Evolutionary conservation across 768 basidiomycete species (phyloP), one percentile per base, ranked within the genome.

Genomic region (Cystofilobasidium macerans): DNA sequence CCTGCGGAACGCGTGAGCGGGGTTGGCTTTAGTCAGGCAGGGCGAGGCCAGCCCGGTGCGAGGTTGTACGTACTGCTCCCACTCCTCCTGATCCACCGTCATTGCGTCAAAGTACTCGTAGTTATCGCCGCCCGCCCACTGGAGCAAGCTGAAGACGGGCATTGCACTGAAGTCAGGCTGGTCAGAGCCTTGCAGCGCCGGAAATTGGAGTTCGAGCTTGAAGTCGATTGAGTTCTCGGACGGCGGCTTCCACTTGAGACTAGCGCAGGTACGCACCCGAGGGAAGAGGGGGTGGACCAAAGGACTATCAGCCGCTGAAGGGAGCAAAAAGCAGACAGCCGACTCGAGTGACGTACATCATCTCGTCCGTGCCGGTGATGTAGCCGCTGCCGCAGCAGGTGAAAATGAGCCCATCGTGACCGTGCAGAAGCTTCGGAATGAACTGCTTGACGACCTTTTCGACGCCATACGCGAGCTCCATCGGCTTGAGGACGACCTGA

Each of bases 161-260:
- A 92, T 97, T 14, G 85, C 85, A 67, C 79, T 80, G 70, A 86
- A 87, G 72, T 98, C 91, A 0, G 84, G 76, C 9, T 42, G 42
- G 42, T 77, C 71, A 0, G 82, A 80, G 28, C 77, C 77, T 20
- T 74, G 73, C 4, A 77, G 75, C 1, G 90, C 83, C 0, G 94
- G 92, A 75, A 98, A 99, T 36, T 90, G 86, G n/a, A 99, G 79
- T 57, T 92, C 82, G 33, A 98, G 85, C 75, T 91, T 90, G 80
- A 99, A 98, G 76, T 99, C 95, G 71, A 98, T 86, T 1, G 92
- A 93, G 75, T 99, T 99, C 74, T 98, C 94, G 1, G 87, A 88
- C 0, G 95, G 92, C 1, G 93, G 92, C 76, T 99, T 99, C 95
- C 95, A 99, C 77, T 99, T 99, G 73, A 99, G 76, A 69, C 94